These are phyloP conservation scores for Aegilops bicornis DNA, from an alignment of 176 grass and related monocot species.

Conservation along the genomic window DNA sequence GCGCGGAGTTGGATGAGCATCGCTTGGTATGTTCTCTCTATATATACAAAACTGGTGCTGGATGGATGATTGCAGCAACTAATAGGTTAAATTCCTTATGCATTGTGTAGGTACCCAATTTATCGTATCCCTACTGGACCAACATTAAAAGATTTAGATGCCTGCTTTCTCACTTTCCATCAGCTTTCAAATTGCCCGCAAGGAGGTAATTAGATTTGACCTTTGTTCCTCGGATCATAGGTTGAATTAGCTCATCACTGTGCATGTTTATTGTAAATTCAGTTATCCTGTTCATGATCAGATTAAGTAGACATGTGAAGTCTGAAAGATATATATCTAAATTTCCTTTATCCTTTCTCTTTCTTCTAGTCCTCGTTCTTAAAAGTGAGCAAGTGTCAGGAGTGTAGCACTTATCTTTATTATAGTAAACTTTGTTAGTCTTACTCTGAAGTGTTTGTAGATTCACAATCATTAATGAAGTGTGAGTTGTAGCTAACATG, in stretches of 20 bases:
- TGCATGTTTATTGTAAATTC: not conserved
- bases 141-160: conserved; percentile 53
- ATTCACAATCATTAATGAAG: not conserved
- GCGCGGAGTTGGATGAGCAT: conserved; percentile 52
- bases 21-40: conserved; percentile 38
- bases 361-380: not conserved
- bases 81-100: not conserved
- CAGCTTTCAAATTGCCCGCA: conserved; percentile 31
- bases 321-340: not conserved
- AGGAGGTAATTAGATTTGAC: conserved; percentile 21
- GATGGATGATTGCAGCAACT: not conserved
- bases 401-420: not conserved
- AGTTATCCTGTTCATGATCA: not conserved
- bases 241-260: not conserved
- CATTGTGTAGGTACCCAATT: conserved; percentile 56
- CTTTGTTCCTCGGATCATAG: not conserved
- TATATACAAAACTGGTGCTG: not conserved
- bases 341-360: not conserved
- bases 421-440: not conserved
- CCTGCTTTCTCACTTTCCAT: conserved; percentile 65
- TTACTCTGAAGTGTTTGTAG: not conserved
- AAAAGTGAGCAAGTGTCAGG: not conserved
- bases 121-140: conserved; percentile 55
- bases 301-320: not conserved
- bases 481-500: not conserved